Evolutionary conservation across 805 yeast genomes (phyloP).

Genomic region (Cyberlindnera maritima): DNA sequence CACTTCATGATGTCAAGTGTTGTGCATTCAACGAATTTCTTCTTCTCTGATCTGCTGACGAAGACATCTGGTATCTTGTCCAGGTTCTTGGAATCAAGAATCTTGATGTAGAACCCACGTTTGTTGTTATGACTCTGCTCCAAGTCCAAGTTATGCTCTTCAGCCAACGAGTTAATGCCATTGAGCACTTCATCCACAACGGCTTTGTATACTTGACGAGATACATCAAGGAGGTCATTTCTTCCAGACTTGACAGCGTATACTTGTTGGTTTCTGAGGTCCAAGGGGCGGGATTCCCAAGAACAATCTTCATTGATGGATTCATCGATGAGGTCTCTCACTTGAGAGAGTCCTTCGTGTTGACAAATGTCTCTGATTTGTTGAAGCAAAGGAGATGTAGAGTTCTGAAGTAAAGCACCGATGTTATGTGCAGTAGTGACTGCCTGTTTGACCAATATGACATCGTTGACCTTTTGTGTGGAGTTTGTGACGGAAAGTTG

Average conservation of each 20-base stretch:
- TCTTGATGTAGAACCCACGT: constrained; percentile 38
- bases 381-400: constrained; percentile 24
- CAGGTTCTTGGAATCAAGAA: constrained; percentile 23
- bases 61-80: constrained; percentile 32
- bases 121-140: constrained; percentile 34
- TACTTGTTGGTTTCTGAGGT: constrained; percentile 41
- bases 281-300: constrained; percentile 40
- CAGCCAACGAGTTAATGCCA: constrained; percentile 27
- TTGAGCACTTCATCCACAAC: constrained; percentile 35
- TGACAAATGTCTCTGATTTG: constrained; percentile 32
- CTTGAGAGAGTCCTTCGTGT: constrained; percentile 6
- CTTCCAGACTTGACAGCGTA: constrained; percentile 43
- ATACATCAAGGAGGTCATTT: constrained; percentile 45
- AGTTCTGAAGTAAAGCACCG: too few relatives aligned
- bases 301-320: constrained; percentile 40
- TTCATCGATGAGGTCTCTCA: constrained; percentile 10
- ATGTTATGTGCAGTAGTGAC: constrained; percentile 17
- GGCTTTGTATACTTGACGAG: constrained; percentile 38
- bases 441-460: constrained; percentile 20
- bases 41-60: constrained; percentile 32
- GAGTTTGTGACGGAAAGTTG: constrained; percentile 27
- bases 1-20: constrained; percentile 39
- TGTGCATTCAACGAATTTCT: constrained; percentile 35
- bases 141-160: constrained; percentile 25
- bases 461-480: constrained; percentile 39